A percentile compares a stretch with the other conserved stretches of the same genome.
Conservation (phyloP, 2,329 filamentous ascomycete species). For the Venturia oleaginea region DNA sequence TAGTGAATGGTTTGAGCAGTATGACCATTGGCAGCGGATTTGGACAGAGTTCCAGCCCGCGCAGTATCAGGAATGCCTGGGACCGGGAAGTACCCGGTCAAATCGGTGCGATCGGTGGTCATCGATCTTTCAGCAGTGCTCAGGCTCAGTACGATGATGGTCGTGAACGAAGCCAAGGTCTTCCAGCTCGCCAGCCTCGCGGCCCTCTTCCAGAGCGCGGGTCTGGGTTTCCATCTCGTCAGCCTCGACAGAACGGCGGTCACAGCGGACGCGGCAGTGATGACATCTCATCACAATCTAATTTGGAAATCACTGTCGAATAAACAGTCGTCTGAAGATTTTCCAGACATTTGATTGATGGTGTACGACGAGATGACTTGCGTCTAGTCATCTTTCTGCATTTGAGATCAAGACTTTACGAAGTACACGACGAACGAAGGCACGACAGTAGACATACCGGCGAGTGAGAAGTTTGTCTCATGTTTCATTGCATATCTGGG, state of each 20-base stretch:
- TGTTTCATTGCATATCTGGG: conserved; percentile 13
- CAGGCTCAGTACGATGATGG: conserved; percentile 40
- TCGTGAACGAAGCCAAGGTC: conserved; percentile 36
- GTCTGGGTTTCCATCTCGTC: conserved; percentile 40
- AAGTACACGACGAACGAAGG: conserved; percentile 23
- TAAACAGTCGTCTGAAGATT: not conserved
- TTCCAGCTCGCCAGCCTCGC: conserved; percentile 53
- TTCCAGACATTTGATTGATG: not conserved
- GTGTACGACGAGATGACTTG: not conserved
- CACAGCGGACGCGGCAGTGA: conserved; percentile 54
- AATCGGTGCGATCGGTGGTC: conserved; percentile 56
- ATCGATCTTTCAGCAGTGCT: conserved; percentile 51
- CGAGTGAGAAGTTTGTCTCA: not conserved
- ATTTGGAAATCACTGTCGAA: conserved; percentile 53
- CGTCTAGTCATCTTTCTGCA: not conserved
- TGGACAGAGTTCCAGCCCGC: conserved; percentile 44
- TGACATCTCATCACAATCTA: conserved; percentile 51
- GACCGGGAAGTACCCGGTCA: conserved; percentile 48
- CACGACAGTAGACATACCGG: conserved; percentile 16
- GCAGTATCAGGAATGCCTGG: conserved; percentile 51
- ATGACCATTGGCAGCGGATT: conserved; percentile 48
- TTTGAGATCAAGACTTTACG: conserved; percentile 16
- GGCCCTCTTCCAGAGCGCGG: conserved; percentile 53
- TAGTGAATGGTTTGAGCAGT: conserved; percentile 55
- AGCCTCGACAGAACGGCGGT: conserved; percentile 47